Evolutionary conservation across 1,139 yeast species (phyloP), one percentile per base, ranked within the genome.

Genomic region (Yamadazyma diddensiae): DNA sequence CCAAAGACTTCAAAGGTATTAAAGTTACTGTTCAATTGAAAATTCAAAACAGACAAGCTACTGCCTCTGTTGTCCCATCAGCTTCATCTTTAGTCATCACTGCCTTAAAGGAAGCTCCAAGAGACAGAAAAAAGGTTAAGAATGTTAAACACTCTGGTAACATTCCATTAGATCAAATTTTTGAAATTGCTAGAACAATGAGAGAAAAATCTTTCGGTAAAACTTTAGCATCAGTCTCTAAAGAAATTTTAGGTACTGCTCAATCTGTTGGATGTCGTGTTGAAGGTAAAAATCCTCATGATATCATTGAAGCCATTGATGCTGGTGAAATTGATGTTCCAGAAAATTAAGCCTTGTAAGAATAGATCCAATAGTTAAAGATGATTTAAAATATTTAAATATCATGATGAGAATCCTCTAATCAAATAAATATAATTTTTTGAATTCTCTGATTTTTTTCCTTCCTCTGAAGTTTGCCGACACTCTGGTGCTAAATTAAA

Each of bases 111-210:
- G 99, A 92, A 79, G 90, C 99, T 60, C 96, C 96, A 68, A 90
- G 99, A 86, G 99, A 92, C 83, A 84, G 97, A 81, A 92, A 92
- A 94, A 92, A 92, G 95, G 98, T 92, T 70, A 92, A 92, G 94
- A 90, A 94, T 79, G 88, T 94, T 72, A 90, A 90, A 82, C 99
- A 92, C 87, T 82, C 82, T 68, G 99, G 99, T 77, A 92, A 88
- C 90, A 82, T 92, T 65, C 87, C 96, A 60, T 80, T 92, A 63
- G 95, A 90, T 61, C 97, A 92, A 77, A 85, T 92, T 73, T 80
- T 77, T 70, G 95, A 88, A 70, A 86, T 92, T 67, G 98, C 98
- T 61, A 92, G 97, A 77, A 82, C 82, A 68, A 92, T 92, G 97
- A 83, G 78, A 71, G 86, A 83, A 69, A 92, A 92, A 79, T 90